phyloP scores from a whole-genome alignment of 2,329 filamentous ascomycete genomes.

The Aspergillus alliaceus region DNA sequence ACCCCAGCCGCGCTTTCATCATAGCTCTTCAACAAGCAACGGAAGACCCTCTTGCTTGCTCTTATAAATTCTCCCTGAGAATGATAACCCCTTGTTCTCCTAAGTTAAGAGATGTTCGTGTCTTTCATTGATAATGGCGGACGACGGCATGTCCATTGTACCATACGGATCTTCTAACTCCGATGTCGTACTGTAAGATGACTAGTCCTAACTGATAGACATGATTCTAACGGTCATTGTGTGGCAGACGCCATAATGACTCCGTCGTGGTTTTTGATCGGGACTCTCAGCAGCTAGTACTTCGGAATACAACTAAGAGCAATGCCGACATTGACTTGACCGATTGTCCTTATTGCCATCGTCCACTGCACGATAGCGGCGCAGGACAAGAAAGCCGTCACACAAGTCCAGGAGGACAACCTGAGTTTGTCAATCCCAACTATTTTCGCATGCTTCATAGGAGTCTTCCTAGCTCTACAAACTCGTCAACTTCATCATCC shows the following conservation, averaged over 20 bases:
- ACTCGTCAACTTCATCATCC: conserved; percentile 47
- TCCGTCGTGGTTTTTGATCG: conserved; percentile 90
- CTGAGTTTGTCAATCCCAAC: conserved; percentile 80
- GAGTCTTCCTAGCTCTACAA: conserved; percentile 53
- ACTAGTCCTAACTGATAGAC: conserved; percentile 1
- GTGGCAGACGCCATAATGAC: conserved; percentile 79
- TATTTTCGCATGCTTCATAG: conserved; percentile 92
- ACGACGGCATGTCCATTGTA: conserved; percentile 44
- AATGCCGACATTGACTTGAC: conserved; percentile 56
- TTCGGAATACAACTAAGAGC: conserved; percentile 60
- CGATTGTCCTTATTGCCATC: conserved; percentile 90
- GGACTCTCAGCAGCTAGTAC: conserved; percentile 78
- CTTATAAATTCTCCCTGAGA: background rate
- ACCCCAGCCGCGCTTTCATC: conserved; percentile 8
- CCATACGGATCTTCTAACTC: conserved; percentile 43
- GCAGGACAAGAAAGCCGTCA: conserved; percentile 32
- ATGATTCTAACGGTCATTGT: conserved; percentile 14
- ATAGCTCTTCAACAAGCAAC: conserved; percentile 1
- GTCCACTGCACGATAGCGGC: conserved; percentile 61
- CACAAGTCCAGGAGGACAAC: conserved; percentile 36
- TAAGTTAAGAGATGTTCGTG: conserved; percentile 13
- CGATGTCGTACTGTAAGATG: conserved; percentile 47
- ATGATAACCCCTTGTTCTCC: conserved; percentile 3
- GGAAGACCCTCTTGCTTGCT: background rate
- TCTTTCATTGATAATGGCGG: conserved; percentile 31